These are phyloP conservation scores for Adansonia grandidieri DNA, from an alignment of 441 rosid species.

Conservation along the genomic window DNA sequence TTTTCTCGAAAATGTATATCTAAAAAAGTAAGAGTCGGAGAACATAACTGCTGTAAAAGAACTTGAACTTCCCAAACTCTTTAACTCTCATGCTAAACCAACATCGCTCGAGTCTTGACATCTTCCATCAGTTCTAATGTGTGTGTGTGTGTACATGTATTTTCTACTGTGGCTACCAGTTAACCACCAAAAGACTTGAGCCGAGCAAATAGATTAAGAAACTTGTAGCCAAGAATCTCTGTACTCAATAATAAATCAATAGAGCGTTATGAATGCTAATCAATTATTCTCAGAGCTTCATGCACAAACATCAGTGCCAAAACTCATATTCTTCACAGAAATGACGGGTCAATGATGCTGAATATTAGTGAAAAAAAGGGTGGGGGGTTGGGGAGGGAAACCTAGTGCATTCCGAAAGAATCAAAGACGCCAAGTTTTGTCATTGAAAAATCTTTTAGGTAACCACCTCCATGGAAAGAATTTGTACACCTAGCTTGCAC, in stretches of 20 bases:
- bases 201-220: neutral
- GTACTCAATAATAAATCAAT: too few species aligned
- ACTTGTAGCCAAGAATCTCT: too few species aligned
- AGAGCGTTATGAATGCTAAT: too few species aligned
- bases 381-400: neutral
- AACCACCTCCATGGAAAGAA: neutral
- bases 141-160: too few species aligned
- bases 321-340: neutral
- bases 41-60: too few species aligned
- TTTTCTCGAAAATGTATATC: too few species aligned
- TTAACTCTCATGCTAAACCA: too few species aligned
- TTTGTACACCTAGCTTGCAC: neutral
- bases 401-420: neutral
- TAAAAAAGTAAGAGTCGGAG: too few species aligned
- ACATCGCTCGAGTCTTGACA: too few species aligned
- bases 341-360: neutral
- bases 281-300: too few species aligned
- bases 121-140: too few species aligned
- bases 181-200: neutral
- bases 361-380: neutral
- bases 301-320: neutral
- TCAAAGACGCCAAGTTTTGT: neutral
- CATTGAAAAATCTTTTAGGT: neutral
- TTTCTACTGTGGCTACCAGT: neutral
- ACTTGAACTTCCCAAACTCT: too few species aligned